Evolutionary conservation across 768 basidiomycete species (phyloP), one percentile per base, ranked within the genome.

Genomic region (Trametes coccinea): DNA sequence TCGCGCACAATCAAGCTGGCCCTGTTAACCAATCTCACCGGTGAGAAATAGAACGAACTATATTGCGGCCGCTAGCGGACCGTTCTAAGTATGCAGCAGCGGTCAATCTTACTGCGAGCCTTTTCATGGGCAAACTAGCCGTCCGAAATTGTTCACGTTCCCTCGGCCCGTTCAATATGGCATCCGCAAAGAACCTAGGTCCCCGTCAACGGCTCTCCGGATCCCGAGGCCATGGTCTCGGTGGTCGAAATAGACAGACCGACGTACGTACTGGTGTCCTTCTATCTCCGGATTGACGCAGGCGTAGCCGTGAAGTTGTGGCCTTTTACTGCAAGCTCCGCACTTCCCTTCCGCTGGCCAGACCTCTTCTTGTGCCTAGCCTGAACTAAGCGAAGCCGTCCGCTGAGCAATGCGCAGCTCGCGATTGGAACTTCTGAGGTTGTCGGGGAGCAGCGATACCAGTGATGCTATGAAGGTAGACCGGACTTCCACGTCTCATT

Each of bases 121-220:
- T 43, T 5, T n/a, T 16, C 41, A 8, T 43, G 13, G 41, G 14
- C 14, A 16, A 37, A 37, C 34, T 11, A 37, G 34, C 41, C 41
- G 41, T 43, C 41, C 41, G 8, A 14, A 14, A 30, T 29, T 13
- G 30, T 31, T 4, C 29, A 33, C 45, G 1, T 49, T 29, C 14
- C 11, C 30, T 27, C 30, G 48, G 30, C 16, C 48, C 48, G 30
- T 49, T 16, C 30, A 31, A 22, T 31, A 29, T 29, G 48, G 17
- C 29, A 39, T 41, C 55, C 44, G 13, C 7, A 4, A 34, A 4
- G 3, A 29, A 14, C 14, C 62, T 58, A 56, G 17, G 14, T 43
- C 62, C 64, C 17, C 48, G 55, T 52, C 56, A 46, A 44, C 55
- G 60, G 47, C 53, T 54, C 62, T 56, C 57, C 62, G 57, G n/a